phyloP scores from a whole-genome alignment of 2,329 filamentous ascomycete genomes.

The Xylaria hypoxylon region DNA sequence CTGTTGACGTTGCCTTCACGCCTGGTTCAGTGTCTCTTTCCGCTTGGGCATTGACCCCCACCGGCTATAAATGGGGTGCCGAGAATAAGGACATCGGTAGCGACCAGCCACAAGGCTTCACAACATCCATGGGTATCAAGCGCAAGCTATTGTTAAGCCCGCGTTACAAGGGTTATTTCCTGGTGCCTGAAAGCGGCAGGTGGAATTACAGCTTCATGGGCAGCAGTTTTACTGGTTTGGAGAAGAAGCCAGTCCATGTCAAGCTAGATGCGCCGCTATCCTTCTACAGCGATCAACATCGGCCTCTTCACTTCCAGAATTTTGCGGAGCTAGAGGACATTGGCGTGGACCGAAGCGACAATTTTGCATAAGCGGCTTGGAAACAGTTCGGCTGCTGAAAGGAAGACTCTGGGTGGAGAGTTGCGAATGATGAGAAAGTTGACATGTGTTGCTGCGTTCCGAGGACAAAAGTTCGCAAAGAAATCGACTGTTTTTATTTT shows the following conservation, averaged over 20 bases:
- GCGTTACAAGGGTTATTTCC: conserved; percentile 94
- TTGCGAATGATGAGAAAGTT: conserved; percentile 5
- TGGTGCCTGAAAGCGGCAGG: conserved; percentile 87
- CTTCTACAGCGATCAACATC: conserved; percentile 93
- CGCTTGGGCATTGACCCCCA: conserved; percentile 91
- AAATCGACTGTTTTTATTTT: conserved; percentile 22
- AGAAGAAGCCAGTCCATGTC: conserved; percentile 91
- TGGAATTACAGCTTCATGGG: conserved; percentile 99
- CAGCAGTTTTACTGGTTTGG: conserved; percentile 83
- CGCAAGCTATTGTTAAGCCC: conserved; percentile 93
- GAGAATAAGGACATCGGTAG: conserved; percentile 94
- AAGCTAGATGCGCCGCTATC: conserved; percentile 91
- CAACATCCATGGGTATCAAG: conserved; percentile 92
- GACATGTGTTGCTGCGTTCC: not conserved
- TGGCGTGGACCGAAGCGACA: conserved; percentile 92
- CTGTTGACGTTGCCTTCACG: conserved; percentile 95
- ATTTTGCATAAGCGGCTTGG: conserved; percentile 76
- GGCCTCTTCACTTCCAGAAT: conserved; percentile 94
- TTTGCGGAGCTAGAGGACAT: conserved; percentile 98
- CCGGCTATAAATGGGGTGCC: conserved; percentile 95
- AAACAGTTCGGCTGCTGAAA: not conserved
- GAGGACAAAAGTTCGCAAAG: not conserved
- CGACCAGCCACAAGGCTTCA: conserved; percentile 94
- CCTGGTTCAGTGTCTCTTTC: conserved; percentile 95
- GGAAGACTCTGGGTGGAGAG: not conserved